Conservation (phyloP, 805 yeast species). For the Nematodospora valgi region DNA sequence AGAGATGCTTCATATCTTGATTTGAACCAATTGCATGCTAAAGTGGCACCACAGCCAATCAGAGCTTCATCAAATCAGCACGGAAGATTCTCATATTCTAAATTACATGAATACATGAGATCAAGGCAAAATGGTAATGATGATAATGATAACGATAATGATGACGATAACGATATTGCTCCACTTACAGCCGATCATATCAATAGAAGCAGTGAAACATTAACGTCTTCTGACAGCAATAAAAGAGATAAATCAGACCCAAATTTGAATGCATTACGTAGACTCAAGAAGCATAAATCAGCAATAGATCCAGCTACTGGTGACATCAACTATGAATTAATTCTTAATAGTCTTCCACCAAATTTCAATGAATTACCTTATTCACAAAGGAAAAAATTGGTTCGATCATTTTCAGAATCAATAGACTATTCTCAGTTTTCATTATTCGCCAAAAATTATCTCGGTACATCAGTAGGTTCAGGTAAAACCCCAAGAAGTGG, state of each 20-base stretch:
- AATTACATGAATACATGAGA: constrained; percentile 21
- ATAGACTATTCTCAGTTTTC: constrained; percentile 44
- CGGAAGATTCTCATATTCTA: constrained; percentile 16
- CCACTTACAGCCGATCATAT: constrained; percentile 3
- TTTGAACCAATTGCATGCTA: constrained; percentile 39
- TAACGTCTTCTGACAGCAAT: constrained; percentile 8
- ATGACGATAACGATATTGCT: constrained; percentile 5
- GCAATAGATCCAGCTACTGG: constrained; percentile 19
- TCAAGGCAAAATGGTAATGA: constrained; percentile 11
- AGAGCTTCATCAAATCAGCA: constrained; percentile 9
- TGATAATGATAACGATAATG: neutral
- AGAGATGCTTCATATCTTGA: constrained; percentile 38
- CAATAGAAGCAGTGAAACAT: constrained; percentile 6
- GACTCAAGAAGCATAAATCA: constrained; percentile 22
- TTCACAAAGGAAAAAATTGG: constrained; percentile 53
- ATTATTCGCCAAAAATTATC: constrained; percentile 34
- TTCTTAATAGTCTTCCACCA: constrained; percentile 45
- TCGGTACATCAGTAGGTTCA: constrained; percentile 19
- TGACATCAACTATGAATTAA: constrained; percentile 36
- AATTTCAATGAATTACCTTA: constrained; percentile 57
- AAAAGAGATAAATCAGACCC: too few relatives aligned
- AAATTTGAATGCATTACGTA: constrained; percentile 12
- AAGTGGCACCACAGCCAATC: constrained; percentile 43
- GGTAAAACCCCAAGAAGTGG: constrained; percentile 17
- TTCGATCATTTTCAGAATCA: constrained; percentile 33